phyloP scores from a whole-genome alignment of 2,329 filamentous ascomycete species.

The Chrysoporthe austroafricana region DNA sequence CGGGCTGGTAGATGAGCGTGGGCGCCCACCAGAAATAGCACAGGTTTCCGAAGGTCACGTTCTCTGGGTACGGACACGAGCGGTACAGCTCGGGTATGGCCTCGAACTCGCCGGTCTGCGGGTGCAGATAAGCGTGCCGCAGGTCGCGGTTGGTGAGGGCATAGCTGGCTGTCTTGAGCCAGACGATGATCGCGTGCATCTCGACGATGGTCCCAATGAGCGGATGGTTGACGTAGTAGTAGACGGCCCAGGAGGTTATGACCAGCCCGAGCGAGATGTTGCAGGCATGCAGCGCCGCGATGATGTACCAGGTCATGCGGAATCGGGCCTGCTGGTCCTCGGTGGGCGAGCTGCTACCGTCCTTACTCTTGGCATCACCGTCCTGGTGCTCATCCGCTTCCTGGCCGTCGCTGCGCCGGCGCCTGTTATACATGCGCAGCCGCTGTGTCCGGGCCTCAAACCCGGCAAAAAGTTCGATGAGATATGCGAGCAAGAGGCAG shows the following conservation, averaged over 20 bases:
- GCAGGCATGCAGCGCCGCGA: slow-evolving; percentile 78
- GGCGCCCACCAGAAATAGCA: slow-evolving; percentile 98
- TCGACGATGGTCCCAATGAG: slow-evolving; percentile 90
- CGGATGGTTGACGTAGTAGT: slow-evolving; percentile 89
- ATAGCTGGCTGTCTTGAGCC: slow-evolving; percentile 95
- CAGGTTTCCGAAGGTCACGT: slow-evolving; percentile 86
- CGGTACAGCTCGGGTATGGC: slow-evolving; percentile 81
- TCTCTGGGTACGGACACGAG: slow-evolving; percentile 83
- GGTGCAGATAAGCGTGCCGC: slow-evolving; percentile 85
- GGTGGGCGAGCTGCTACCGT: slow-evolving; percentile 58
- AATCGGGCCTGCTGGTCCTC: slow-evolving; percentile 69
- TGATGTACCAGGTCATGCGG: slow-evolving; percentile 75
- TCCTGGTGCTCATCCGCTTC: slow-evolving; percentile 35
- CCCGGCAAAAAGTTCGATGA: slow-evolving; percentile 85
- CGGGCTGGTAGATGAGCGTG: slow-evolving; percentile 94
- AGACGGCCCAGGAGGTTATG: slow-evolving; percentile 83
- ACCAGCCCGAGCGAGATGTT: slow-evolving; percentile 83
- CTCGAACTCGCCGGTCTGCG: slow-evolving; percentile 66
- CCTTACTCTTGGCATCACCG: slow-evolving; percentile 53
- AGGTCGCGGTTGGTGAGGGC: slow-evolving; percentile 96
- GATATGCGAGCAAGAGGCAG: slow-evolving; percentile 86
- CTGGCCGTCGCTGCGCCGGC: background rate
- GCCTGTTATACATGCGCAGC: slow-evolving; percentile 11
- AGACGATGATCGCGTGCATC: slow-evolving; percentile 90
- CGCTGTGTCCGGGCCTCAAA: slow-evolving; percentile 71